Conservation (phyloP, 805 yeast genomes). For the Debaryomyces maramus region DNA sequence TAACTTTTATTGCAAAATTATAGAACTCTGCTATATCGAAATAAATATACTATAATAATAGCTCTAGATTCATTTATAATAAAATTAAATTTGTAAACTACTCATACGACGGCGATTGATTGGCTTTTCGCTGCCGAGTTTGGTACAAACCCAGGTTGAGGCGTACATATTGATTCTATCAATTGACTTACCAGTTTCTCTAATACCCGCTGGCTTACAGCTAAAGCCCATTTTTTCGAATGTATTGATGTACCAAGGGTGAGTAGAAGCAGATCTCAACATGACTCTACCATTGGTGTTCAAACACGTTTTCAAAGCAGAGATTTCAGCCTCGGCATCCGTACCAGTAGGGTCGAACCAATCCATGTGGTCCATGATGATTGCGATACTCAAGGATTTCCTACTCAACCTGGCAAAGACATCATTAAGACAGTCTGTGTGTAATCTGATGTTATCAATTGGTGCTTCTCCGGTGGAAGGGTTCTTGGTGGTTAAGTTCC, state of each 20-base stretch:
- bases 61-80: neutral
- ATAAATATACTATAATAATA: no score
- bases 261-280: constrained; percentile 69
- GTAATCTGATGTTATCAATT: constrained; percentile 69
- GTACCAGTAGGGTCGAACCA: constrained; percentile 72
- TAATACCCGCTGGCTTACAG: constrained; percentile 68
- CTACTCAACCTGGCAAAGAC: constrained; percentile 66
- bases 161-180: constrained; percentile 88
- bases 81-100: constrained; percentile 34
- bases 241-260: constrained; percentile 75
- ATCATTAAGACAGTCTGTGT: constrained; percentile 76
- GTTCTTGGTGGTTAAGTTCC: constrained; percentile 39
- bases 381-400: constrained; percentile 69
- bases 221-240: constrained; percentile 68
- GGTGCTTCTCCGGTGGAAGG: constrained; percentile 43
- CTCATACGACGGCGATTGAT: constrained; percentile 47
- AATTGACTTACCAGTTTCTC: constrained; percentile 63
- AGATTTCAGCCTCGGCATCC: constrained; percentile 67
- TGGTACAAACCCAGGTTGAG: constrained; percentile 82
- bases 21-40: no score
- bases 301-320: constrained; percentile 61
- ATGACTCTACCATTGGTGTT: constrained; percentile 70
- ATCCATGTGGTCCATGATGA: constrained; percentile 91
- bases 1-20: no score
- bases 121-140: constrained; percentile 18